These are phyloP conservation scores for Pezicula rhizophila DNA, from an alignment of 2,329 filamentous ascomycete genomes.

Conservation along the genomic window DNA sequence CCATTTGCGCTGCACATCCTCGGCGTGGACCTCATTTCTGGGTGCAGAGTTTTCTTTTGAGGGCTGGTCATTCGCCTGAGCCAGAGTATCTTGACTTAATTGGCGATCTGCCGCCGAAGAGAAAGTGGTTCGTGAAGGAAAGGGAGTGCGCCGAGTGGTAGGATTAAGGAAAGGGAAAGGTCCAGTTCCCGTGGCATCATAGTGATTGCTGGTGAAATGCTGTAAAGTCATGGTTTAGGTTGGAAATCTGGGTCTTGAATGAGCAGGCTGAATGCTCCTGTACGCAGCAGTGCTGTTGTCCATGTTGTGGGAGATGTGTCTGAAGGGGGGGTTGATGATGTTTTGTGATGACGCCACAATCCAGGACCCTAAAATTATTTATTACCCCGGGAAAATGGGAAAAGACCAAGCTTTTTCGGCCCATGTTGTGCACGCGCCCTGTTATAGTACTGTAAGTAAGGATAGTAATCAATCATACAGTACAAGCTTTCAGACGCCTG, in stretches of 20 bases:
- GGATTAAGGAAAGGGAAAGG: slow-evolving; percentile 44
- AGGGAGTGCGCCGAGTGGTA: slow-evolving; percentile 27
- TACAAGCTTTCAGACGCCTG: too few species aligned
- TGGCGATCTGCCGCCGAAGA: background rate
- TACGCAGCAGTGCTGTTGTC: too few species aligned
- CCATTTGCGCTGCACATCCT: slow-evolving; percentile 31
- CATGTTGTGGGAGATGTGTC: too few species aligned
- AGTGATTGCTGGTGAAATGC: background rate
- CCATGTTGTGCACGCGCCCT: too few species aligned
- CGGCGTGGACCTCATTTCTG: slow-evolving; percentile 15
- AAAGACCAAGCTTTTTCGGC: too few species aligned
- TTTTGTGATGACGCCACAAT: too few species aligned
- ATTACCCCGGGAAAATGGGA: too few species aligned
- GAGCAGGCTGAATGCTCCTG: background rate
- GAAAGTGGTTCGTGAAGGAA: slow-evolving; percentile 2
- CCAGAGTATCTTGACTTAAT: background rate
- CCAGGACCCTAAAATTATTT: too few species aligned
- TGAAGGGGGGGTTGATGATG: too few species aligned
- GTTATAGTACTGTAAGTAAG: too few species aligned
- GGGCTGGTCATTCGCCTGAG: slow-evolving; percentile 1
- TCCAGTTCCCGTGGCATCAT: slow-evolving; percentile 22
- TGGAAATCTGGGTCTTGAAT: background rate
- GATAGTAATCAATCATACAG: too few species aligned
- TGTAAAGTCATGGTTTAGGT: background rate
- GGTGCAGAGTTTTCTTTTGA: background rate